Evolutionary conservation across 768 basidiomycete species (phyloP).

Genomic region (Clathrus columnatus): DNA sequence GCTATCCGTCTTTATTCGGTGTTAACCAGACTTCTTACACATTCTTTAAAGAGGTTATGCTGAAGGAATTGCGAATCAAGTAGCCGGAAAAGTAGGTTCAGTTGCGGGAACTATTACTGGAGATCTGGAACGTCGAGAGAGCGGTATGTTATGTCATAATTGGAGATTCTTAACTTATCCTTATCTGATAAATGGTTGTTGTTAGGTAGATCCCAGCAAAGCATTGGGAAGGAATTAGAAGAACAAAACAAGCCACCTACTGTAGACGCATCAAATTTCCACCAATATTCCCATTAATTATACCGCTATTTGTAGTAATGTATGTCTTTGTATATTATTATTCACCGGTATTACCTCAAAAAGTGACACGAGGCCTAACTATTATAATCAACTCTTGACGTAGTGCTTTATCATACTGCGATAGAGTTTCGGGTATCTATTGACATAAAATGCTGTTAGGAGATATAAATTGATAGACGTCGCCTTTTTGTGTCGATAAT

Average conservation of each 20-base stretch:
- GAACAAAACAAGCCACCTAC: neutral
- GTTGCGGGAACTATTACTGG: neutral
- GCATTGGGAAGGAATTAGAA: neutral
- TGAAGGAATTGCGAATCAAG: neutral
- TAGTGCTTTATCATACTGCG: too few species aligned
- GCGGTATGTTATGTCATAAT: neutral
- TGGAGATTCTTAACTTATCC: too few species aligned
- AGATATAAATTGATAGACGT: too few species aligned
- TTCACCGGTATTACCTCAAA: too few species aligned
- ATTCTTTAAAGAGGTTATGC: neutral
- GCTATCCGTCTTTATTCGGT: neutral
- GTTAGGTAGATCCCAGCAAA: neutral
- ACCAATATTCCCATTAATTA: too few species aligned
- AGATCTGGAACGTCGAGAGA: neutral
- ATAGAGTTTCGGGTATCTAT: too few species aligned
- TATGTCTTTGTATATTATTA: too few species aligned
- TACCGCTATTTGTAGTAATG: neutral
- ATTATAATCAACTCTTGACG: too few species aligned
- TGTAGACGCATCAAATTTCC: too few species aligned
- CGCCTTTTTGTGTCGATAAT: too few species aligned
- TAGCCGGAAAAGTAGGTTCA: neutral
- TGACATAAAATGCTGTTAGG: too few species aligned
- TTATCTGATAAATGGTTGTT: neutral
- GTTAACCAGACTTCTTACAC: neutral
- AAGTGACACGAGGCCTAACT: too few species aligned